Evolutionary conservation across 2,329 filamentous ascomycete species (phyloP), one percentile per base, ranked within the genome.

Genomic region (Dothidotthia symphoricarpi): DNA sequence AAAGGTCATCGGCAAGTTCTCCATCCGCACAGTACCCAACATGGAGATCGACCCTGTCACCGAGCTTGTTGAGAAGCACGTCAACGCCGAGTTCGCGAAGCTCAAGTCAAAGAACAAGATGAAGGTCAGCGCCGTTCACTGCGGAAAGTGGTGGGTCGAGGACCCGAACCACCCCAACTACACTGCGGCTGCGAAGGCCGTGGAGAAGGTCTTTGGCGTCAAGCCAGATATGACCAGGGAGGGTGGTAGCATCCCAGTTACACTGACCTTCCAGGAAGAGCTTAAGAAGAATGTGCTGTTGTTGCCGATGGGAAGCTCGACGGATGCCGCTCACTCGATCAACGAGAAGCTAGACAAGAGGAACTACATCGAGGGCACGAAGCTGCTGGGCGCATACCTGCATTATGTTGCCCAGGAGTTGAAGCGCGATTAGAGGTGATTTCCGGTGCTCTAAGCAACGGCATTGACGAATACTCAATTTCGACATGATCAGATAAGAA

Each of bases 121-220:
- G 63, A 86, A 87, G 58, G 83, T 89, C 36, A 82, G 77, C 63
- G 77, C 90, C 41, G 83, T 91, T 70, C 93, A 98, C 75, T 84
- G 83, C 43, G 93, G 93, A 55, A 96, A 96, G 73, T 98, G 93
- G 93, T 98, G 93, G 93, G 89, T 95, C 31, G 89, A 94, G 31
- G 90, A 86, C 63, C 91, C 93, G 19, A 93, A 95, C 73, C 91
- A 98, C 78, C 97, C 93, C 89, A 98, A 98, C 78, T 98, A 97
- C 73, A 80, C 82, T 19, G 91, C 91, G 16, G 93, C 93, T 11
- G 82, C 85, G 63, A 97, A 95, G 78, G 93, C 93, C n/a, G 89
- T 93, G 24, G 85, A 97, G 75, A 82, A 88, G 50, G 93, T 98
- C 25, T 98, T 89, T 80, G 87, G 87, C 36, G 85, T 95, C 37